A percentile compares a stretch with the other conserved stretches of the same genome.
phyloP scores from a whole-genome alignment of 306 rosid species.

The Abrus precatorius region DNA sequence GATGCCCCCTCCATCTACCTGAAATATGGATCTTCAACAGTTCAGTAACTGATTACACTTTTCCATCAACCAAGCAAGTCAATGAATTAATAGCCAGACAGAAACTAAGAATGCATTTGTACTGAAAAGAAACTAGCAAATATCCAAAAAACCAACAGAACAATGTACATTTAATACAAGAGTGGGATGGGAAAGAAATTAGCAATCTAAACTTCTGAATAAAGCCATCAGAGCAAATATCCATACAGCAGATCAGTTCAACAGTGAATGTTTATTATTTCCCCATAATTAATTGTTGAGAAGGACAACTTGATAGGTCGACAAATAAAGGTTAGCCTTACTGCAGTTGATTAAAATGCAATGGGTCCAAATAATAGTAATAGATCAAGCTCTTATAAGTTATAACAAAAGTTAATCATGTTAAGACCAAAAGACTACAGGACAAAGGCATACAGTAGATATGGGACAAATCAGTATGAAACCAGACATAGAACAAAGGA shows the following conservation, averaged over 20 bases:
- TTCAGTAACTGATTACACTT: slow-evolving; percentile 32
- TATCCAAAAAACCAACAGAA: background rate
- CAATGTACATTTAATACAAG: background rate
- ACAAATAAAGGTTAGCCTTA: background rate
- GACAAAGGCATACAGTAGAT: background rate
- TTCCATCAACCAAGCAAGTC: slow-evolving; percentile 43
- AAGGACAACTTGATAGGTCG: background rate
- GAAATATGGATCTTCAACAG: slow-evolving; percentile 49
- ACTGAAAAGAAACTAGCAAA: background rate
- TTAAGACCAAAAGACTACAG: background rate
- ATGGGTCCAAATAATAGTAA: background rate
- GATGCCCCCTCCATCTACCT: slow-evolving; percentile 74
- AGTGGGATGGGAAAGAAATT: slow-evolving; percentile 26
- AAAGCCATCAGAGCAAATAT: slow-evolving; percentile 16
- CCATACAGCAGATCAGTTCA: background rate
- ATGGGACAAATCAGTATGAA: background rate
- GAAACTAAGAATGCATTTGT: background rate
- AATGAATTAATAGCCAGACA: slow-evolving; percentile 33
- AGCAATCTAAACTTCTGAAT: slow-evolving; percentile 9
- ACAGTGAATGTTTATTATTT: slow-evolving; percentile 2
- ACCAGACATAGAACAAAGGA: no score
- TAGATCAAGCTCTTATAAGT: background rate
- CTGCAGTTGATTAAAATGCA: background rate
- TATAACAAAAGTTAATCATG: background rate
- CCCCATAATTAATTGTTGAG: background rate